Evolutionary conservation across 2,329 filamentous ascomycete species (phyloP), one percentile per base, ranked within the genome.

Genomic region (Aspergillus sp.): DNA sequence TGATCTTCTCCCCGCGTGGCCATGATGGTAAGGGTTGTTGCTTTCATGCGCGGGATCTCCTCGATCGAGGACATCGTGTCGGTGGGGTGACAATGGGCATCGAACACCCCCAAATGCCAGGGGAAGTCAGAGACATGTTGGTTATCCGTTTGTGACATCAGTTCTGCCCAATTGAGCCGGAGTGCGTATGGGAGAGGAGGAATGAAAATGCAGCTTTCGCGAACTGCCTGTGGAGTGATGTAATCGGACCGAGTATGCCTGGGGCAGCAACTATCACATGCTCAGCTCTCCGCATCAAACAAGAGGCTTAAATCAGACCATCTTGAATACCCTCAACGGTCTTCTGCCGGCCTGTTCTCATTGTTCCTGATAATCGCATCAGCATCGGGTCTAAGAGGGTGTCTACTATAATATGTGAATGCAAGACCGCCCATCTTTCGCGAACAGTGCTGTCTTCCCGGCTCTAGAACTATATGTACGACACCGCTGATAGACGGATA

Each of bases 11-110:
- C 76, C 48, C 83, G 74, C 1, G 84, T 86, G 9, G 82, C 78
- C 84, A 87, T 86, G 44, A 85, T 71, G 0, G 83, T 85, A 13
- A 87, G 72, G 2, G 79, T 75, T 40, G 73, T 76, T 1, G 82
- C 77, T 60, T 78, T 79, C 83, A 87, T 86, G 16, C 64, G 61
- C 7, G 78, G 72, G 45, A 87, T 82, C 14, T 73, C 69, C 19
- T 75, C 61, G 50, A 85, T 73, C 33, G 77, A 82, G 20, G 79
- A 71, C 72, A 85, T 79, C 9, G 82, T 85, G 64, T 86, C 84
- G 42, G 84, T 87, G 7, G 84, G 84, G 63, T 87, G 84, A 59
- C 84, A 87, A 65, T 87, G 84, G 26, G 83, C 83, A 64, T 87
- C 84, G 57, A 78, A 84, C 44, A 86, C 75, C 17, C 82, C 82